phyloP scores from a whole-genome alignment of 2,329 filamentous ascomycete species.

The Plectosphaerella plurivora region DNA sequence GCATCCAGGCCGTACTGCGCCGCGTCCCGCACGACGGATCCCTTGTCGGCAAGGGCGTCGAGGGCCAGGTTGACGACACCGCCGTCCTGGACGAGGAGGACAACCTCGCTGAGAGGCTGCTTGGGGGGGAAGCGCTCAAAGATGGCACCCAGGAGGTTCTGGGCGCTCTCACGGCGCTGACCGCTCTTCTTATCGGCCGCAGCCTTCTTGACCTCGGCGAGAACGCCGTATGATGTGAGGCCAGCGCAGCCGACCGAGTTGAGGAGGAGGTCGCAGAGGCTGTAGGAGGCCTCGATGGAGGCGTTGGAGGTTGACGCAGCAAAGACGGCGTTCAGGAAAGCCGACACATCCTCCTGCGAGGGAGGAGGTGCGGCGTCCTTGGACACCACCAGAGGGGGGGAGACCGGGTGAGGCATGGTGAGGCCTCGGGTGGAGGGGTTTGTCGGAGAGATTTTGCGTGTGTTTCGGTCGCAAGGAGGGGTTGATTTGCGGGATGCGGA shows the following conservation, averaged over 20 bases:
- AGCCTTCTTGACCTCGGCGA: slow-evolving; percentile 62
- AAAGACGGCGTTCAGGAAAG: slow-evolving; percentile 64
- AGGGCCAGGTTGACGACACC: slow-evolving; percentile 68
- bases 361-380: slow-evolving; percentile 51
- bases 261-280: slow-evolving; percentile 54
- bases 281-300: slow-evolving; percentile 62
- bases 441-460: background rate
- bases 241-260: slow-evolving; percentile 50
- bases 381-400: slow-evolving; percentile 36
- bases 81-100: slow-evolving; percentile 78
- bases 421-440: background rate
- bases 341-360: slow-evolving; percentile 60
- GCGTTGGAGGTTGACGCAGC: slow-evolving; percentile 62
- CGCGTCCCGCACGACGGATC: slow-evolving; percentile 79
- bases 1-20: slow-evolving; percentile 93
- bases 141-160: slow-evolving; percentile 90
- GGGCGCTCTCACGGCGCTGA: slow-evolving; percentile 78
- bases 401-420: slow-evolving; percentile 43
- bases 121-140: slow-evolving; percentile 83
- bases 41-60: slow-evolving; percentile 87
- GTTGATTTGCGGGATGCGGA: background rate
- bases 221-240: slow-evolving; percentile 47
- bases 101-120: slow-evolving; percentile 73
- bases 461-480: background rate
- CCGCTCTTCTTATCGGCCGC: slow-evolving; percentile 92